These are phyloP conservation scores for Tricholoma terreum DNA, from an alignment of 768 basidiomycete genomes.

Conservation along the genomic window DNA sequence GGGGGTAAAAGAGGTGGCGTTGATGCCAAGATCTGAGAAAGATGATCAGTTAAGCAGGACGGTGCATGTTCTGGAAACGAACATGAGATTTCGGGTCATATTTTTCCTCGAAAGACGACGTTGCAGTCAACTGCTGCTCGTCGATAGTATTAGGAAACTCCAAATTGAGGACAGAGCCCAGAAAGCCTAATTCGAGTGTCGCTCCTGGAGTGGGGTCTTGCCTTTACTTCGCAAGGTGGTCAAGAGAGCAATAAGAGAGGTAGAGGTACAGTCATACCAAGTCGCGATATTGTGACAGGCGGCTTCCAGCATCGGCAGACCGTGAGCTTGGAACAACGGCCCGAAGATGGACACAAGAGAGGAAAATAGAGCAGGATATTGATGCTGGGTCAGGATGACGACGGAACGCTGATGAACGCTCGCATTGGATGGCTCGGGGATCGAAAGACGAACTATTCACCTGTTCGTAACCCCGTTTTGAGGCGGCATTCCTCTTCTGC, in stretches of 20 bases:
- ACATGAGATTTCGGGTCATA: conserved; percentile 56
- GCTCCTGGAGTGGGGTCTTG: conserved; percentile 66
- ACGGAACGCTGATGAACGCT: conserved; percentile 56
- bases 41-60: conserved; percentile 3
- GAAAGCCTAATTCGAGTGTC: conserved; percentile 76
- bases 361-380: conserved; percentile 84
- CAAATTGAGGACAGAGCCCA: conserved; percentile 72
- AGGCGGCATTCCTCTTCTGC: conserved; percentile 59
- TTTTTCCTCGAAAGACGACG: conserved; percentile 45
- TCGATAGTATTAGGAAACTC: conserved; percentile 68
- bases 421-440: not conserved
- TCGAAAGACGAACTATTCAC: conserved; percentile 31
- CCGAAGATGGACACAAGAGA: conserved; percentile 64
- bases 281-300: conserved; percentile 82
- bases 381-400: conserved; percentile 75
- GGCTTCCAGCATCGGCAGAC: conserved; percentile 77
- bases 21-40: conserved; percentile 61
- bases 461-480: conserved; percentile 80
- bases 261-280: conserved; percentile 54
- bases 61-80: conserved; percentile 12
- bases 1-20: conserved; percentile 56
- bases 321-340: conserved; percentile 69
- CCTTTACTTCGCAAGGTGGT: conserved; percentile 59
- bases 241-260: conserved; percentile 13
- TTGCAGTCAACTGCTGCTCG: conserved; percentile 68